Conservation (phyloP, 164 flowering plant genomes). For the Piper longum region DNA sequence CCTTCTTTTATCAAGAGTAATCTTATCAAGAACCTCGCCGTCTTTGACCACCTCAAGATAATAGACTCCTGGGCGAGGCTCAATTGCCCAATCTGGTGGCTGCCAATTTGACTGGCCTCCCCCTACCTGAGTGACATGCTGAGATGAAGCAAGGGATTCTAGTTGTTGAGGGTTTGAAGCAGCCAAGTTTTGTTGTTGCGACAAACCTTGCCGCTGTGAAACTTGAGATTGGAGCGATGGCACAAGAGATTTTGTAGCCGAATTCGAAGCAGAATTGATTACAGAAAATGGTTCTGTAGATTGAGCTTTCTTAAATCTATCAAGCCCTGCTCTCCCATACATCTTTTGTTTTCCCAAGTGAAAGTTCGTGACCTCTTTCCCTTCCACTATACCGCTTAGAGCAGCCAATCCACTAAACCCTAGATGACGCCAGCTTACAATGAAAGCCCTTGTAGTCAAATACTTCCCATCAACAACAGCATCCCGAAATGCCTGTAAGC, state of each 20-base stretch:
- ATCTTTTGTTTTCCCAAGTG: conserved; percentile 15
- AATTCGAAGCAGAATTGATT: conserved; percentile 27
- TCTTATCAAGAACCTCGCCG: conserved; percentile 58
- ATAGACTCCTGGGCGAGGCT: conserved; percentile 79
- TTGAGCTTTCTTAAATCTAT: conserved; percentile 87
- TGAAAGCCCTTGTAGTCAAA: too few species aligned
- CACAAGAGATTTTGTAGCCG: conserved; percentile 8
- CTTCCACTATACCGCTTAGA: too few species aligned
- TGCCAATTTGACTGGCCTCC: conserved; percentile 89
- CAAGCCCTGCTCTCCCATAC: conserved; percentile 91
- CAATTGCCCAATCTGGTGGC: conserved; percentile 99
- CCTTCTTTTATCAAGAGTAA: conserved; percentile 59
- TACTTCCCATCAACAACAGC: too few species aligned
- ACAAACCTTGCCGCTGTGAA: conserved; percentile 13
- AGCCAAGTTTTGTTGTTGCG: conserved; percentile 19
- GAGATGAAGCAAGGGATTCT: conserved; percentile 18
- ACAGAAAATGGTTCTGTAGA: conserved; percentile 82
- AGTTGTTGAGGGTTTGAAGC: conserved; percentile 19
- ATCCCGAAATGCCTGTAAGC: too few species aligned
- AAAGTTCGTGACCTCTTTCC: too few species aligned
- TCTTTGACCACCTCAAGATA: conserved; percentile 89
- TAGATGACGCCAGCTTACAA: too few species aligned
- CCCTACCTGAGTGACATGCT: conserved; percentile 64
- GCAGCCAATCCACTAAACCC: too few species aligned
- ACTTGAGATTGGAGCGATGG: conserved; percentile 15